These are phyloP conservation scores for Alloteropsis angusta DNA, from an alignment of 202 grass and related monocot genomes.

Conservation along the genomic window DNA sequence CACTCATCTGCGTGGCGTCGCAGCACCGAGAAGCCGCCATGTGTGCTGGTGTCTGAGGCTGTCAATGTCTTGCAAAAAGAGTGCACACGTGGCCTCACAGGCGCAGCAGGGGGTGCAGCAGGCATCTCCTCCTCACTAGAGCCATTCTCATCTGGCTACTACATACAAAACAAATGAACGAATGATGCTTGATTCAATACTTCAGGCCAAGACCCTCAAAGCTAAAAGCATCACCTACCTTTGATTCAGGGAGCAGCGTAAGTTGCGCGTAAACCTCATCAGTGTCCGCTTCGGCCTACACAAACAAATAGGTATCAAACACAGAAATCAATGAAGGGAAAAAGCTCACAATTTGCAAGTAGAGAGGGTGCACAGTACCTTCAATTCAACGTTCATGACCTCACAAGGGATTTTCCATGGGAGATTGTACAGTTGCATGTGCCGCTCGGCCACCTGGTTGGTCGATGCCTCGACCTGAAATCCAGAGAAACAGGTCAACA, in stretches of 20 bases:
- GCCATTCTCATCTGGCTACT: constrained; percentile 39
- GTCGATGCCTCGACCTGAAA: constrained; percentile 85
- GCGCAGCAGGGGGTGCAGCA: background rate
- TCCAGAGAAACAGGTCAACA: background rate
- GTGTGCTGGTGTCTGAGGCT: constrained; percentile 88
- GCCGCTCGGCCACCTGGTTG: constrained; percentile 61
- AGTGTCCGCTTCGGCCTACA: constrained; percentile 73
- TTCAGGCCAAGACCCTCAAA: background rate
- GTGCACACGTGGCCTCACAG: constrained; percentile 46
- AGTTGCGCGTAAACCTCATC: constrained; percentile 95
- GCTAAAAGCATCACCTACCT: no score
- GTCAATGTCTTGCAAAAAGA: constrained; percentile 97
- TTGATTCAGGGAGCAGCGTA: constrained; percentile 72
- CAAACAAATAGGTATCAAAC: constrained; percentile 3
- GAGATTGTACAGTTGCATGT: constrained; percentile 60
- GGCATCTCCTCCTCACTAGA: constrained; percentile 41
- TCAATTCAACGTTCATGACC: constrained; percentile 73
- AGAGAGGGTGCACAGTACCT: constrained; percentile 40
- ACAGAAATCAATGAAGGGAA: background rate
- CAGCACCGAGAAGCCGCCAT: constrained; percentile 90
- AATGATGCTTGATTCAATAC: background rate
- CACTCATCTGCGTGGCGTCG: constrained; percentile 87
- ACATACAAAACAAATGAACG: constrained; percentile 10
- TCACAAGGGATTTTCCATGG: constrained; percentile 80
- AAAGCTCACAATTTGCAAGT: background rate